Evolutionary conservation across 2,329 filamentous ascomycete genomes (phyloP).

Genomic region (Sphaceloma murrayae): DNA sequence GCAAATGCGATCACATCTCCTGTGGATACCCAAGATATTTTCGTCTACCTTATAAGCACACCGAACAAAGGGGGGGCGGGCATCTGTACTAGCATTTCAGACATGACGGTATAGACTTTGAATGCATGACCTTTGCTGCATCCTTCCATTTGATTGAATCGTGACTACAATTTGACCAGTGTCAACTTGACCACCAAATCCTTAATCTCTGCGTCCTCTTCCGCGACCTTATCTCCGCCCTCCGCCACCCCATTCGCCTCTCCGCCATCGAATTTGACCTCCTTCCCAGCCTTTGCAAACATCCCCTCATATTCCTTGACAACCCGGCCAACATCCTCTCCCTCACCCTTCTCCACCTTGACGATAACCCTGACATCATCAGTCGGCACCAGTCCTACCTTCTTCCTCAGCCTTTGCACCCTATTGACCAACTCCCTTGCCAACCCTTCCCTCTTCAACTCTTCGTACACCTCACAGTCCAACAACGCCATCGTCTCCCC

Average conservation of each 20-base stretch:
- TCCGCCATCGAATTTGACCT: slow-evolving; percentile 20
- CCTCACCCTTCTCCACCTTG: slow-evolving; percentile 52
- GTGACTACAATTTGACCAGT: slow-evolving; percentile 54
- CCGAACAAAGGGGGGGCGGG: too few species aligned
- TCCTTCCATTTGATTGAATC: slow-evolving; percentile 20
- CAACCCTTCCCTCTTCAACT: slow-evolving; percentile 78
- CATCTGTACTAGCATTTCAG: too few species aligned
- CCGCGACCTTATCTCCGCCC: slow-evolving; percentile 43
- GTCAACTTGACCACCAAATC: slow-evolving; percentile 66
- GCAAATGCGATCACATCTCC: too few species aligned
- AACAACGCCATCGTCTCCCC: slow-evolving; percentile 84
- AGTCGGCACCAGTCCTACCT: slow-evolving; percentile 78
- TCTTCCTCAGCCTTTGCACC: slow-evolving; percentile 87
- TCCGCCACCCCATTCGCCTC: slow-evolving; percentile 13
- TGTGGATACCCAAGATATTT: too few species aligned
- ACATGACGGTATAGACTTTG: too few species aligned
- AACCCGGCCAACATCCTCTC: slow-evolving; percentile 28
- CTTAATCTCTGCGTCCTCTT: slow-evolving; percentile 77
- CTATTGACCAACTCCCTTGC: slow-evolving; percentile 88
- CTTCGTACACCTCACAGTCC: slow-evolving; percentile 71
- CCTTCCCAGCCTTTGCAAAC: slow-evolving; percentile 30
- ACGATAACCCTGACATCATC: slow-evolving; percentile 97
- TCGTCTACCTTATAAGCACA: too few species aligned
- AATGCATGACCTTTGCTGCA: too few species aligned
- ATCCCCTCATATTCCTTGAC: slow-evolving; percentile 27